phyloP scores from a whole-genome alignment of 768 basidiomycete genomes.

The Leccinellum rugosiceps region DNA sequence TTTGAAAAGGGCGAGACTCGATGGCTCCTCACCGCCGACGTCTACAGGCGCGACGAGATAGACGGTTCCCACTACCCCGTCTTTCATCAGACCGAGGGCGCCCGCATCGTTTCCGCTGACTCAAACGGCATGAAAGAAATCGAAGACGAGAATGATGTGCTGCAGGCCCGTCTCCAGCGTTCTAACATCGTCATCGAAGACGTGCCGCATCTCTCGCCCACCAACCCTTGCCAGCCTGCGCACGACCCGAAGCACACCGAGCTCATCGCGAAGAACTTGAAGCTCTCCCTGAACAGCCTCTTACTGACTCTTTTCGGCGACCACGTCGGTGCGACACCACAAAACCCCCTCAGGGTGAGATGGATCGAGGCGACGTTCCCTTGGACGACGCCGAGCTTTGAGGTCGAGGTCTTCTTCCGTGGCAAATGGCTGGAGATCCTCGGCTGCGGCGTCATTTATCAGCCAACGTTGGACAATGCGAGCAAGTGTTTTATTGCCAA shows the following conservation, averaged over 20 bases:
- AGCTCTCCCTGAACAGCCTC: conserved; percentile 84
- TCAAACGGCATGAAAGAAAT: conserved; percentile 57
- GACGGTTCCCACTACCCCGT: conserved; percentile 96
- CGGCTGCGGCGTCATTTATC: conserved; percentile 88
- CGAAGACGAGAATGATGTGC: conserved; percentile 64
- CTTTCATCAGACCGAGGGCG: conserved; percentile 98
- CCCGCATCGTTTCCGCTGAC: conserved; percentile 70
- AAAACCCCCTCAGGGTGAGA: conserved; percentile 79
- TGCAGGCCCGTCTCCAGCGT: conserved; percentile 55
- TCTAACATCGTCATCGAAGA: conserved; percentile 89
- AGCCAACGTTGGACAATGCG: conserved; percentile 83
- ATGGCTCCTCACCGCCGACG: conserved; percentile 95
- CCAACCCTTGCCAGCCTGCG: conserved; percentile 77
- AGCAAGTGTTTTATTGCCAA: conserved; percentile 48
- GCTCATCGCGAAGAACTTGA: conserved; percentile 80
- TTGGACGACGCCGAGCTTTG: conserved; percentile 96
- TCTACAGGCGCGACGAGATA: conserved; percentile 97
- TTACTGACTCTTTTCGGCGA: conserved; percentile 80
- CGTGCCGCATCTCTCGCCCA: conserved; percentile 62
- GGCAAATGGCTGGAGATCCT: conserved; percentile 98
- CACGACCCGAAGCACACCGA: conserved; percentile 76
- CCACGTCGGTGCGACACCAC: conserved; percentile 43
- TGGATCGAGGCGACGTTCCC: conserved; percentile 99
- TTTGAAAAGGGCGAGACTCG: conserved; percentile 72
- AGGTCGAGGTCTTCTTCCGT: conserved; percentile 95